Evolutionary conservation across 2,329 filamentous ascomycete species (phyloP), one percentile per base, ranked within the genome.

Genomic region (Ophiobolus disseminans): DNA sequence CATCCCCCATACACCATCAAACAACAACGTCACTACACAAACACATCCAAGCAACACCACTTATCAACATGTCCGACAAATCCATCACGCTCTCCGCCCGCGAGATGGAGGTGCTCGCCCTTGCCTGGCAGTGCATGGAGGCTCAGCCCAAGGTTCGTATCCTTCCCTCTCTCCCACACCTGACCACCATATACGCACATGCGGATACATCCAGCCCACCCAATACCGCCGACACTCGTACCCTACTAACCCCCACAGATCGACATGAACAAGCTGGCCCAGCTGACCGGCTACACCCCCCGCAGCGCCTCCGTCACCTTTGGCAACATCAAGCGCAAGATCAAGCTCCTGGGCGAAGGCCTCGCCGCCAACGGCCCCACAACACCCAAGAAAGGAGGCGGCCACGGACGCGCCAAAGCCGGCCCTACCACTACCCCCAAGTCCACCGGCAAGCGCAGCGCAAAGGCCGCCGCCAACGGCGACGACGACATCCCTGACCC

Each of bases 51-150:
- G 23, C 25, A 35, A 26, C 35, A 45, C 35, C 4, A 28, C 10
- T n/a, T n/a, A 32, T 25, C 41, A 50, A 21, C 35, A 64, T 62
- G 54, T 10, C 57, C 17, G 47, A 51, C 7, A 53, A 52, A 3
- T 26, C 42, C 0, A 34, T 56, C 35, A 42, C 17, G 10, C 57
- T 72, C 30, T 48, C 60, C 0, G 1, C 63, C 10, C 58, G 65
- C 11, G 68, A 72, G 44, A 66, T 60, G 51, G 57, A 72, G 40
- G 58, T 65, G 8, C 60, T 72, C 8, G 68, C 66, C 0, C 40
- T 70, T 0, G 65, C 68, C 1, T 72, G 69, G 70, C 67, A 72
- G 25, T 73, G 70, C 45, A 60, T 73, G 51, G 65, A 69, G 2
- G 35, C 13, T 0, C 55, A 68, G 26, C 69, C 68, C 17, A 73